These are phyloP conservation scores for Teunomyces cretensis DNA, from an alignment of 805 yeast species.

Conservation along the genomic window DNA sequence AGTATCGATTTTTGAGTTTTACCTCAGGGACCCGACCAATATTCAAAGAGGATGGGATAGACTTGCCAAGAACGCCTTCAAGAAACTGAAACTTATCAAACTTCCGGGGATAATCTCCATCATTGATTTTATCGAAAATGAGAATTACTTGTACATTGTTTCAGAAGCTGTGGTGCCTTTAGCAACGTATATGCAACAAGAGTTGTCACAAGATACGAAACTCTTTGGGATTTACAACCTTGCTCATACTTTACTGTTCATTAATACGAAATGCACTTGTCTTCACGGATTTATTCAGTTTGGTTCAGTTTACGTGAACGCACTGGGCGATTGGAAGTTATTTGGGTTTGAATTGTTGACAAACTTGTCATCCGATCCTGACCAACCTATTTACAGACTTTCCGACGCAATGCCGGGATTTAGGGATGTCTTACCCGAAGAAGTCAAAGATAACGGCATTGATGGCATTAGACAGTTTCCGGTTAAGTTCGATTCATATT, in stretches of 20 bases:
- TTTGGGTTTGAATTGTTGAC: constrained; percentile 77
- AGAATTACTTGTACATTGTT: constrained; percentile 54
- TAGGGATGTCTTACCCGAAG: constrained; percentile 44
- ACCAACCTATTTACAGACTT: constrained; percentile 41
- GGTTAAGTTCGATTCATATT: constrained; percentile 61
- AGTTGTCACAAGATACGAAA: constrained; percentile 35
- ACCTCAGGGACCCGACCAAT: constrained; percentile 39
- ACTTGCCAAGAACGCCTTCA: constrained; percentile 38
- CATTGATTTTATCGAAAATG: constrained; percentile 65
- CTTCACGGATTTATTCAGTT: constrained; percentile 62
- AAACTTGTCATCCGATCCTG: constrained; percentile 46
- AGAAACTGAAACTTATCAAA: constrained; percentile 53
- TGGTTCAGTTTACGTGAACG: constrained; percentile 60
- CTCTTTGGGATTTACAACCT: constrained; percentile 58
- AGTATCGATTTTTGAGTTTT: constrained; percentile 69
- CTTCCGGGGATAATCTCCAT: constrained; percentile 69
- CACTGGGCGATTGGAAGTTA: constrained; percentile 77
- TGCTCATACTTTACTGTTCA: constrained; percentile 52
- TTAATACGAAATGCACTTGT: constrained; percentile 57
- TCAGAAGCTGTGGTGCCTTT: constrained; percentile 69
- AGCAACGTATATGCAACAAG: constrained; percentile 33
- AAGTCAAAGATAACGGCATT: constrained; percentile 45
- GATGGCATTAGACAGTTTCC: constrained; percentile 36
- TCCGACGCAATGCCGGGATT: constrained; percentile 24
- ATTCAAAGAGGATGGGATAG: constrained; percentile 21